These are phyloP conservation scores for Leishmania aethiopica DNA, from an alignment of 208 protist species.

Conservation along the genomic window DNA sequence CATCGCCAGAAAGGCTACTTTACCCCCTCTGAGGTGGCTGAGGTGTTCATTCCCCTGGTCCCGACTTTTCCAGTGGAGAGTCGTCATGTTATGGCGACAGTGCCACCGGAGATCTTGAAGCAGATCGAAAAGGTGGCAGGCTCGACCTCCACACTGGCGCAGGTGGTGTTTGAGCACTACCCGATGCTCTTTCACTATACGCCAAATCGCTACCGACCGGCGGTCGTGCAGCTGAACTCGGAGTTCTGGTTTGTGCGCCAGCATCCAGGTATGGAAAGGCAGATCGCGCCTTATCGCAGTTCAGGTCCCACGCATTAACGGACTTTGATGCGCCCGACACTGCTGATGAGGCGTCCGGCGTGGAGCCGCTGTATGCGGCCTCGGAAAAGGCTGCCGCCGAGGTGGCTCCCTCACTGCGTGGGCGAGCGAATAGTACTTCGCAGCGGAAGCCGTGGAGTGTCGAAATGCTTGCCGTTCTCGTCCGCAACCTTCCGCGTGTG, in stretches of 20 bases:
- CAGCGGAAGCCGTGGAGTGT: conserved; percentile 30
- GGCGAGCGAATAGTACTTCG: neutral
- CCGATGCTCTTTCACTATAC: conserved; percentile 81
- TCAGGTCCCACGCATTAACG: neutral
- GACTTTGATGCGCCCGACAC: neutral
- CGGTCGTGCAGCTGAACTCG: conserved; percentile 73
- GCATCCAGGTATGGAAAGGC: conserved; percentile 70
- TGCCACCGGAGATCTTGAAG: conserved; percentile 50
- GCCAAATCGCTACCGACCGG: conserved; percentile 35
- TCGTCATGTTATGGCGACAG: conserved; percentile 42
- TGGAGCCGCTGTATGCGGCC: conserved; percentile 9
- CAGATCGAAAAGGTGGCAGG: conserved; percentile 35
- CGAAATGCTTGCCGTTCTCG: conserved; percentile 64
- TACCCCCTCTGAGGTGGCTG: conserved; percentile 71
- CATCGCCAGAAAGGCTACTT: conserved; percentile 74
- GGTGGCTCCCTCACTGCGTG: neutral
- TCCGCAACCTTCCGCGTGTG: conserved; percentile 69
- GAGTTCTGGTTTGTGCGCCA: conserved; percentile 76
- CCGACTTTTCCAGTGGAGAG: conserved; percentile 83
- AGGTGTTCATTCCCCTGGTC: conserved; percentile 67
- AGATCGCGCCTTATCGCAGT: conserved; percentile 33
- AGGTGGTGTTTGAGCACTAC: conserved; percentile 55
- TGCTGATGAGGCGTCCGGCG: neutral
- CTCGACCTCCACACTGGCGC: conserved; percentile 14
- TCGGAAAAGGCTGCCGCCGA: neutral